A percentile compares a stretch with the other conserved stretches of the same genome.
Evolutionary conservation across 495 filamentous ascomycete species (phyloP).

Genomic region (Penicillium paxilli): DNA sequence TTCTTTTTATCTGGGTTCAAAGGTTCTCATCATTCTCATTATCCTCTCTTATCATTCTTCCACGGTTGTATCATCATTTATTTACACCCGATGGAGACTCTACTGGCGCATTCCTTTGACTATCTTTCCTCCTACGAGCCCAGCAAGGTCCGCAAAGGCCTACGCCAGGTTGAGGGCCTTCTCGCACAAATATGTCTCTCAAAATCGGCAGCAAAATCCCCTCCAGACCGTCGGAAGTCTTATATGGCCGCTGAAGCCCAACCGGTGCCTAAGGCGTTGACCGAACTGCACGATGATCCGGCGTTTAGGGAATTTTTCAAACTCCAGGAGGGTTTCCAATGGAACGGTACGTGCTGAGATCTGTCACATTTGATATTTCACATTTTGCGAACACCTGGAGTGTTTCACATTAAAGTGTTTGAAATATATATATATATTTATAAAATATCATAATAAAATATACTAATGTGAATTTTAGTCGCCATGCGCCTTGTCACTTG

Average conservation of each 20-base stretch:
- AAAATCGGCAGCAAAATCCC: slow-evolving; percentile 44
- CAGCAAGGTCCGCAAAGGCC: slow-evolving; percentile 84
- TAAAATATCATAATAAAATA: too few relatives aligned
- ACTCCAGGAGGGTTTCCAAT: slow-evolving; percentile 94
- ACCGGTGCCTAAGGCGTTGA: slow-evolving; percentile 62
- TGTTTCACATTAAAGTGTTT: too few relatives aligned
- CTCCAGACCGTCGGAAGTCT: slow-evolving; percentile 44
- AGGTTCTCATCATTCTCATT: slow-evolving; percentile 16
- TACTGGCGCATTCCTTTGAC: slow-evolving; percentile 92
- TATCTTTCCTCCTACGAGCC: slow-evolving; percentile 93
- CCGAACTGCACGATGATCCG: slow-evolving; percentile 74
- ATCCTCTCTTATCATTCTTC: too few relatives aligned
- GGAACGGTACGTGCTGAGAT: slow-evolving; percentile 69
- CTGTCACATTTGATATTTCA: too few relatives aligned
- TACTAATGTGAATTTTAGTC: too few relatives aligned
- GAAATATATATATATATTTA: background rate
- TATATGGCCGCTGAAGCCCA: slow-evolving; percentile 35
- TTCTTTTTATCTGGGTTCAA: slow-evolving; percentile 7
- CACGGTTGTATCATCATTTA: too few relatives aligned
- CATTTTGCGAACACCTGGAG: too few relatives aligned
- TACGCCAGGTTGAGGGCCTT: slow-evolving; percentile 93
- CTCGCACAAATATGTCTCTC: slow-evolving; percentile 94
- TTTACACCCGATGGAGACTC: slow-evolving; percentile 72
- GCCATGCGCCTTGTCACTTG: slow-evolving; percentile 82
- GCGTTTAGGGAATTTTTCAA: slow-evolving; percentile 97